A percentile compares a stretch with the other conserved stretches of the same genome.
These are phyloP conservation scores for Coprinopsis strossmayeri DNA, from an alignment of 768 basidiomycete genomes.

Conservation along the genomic window DNA sequence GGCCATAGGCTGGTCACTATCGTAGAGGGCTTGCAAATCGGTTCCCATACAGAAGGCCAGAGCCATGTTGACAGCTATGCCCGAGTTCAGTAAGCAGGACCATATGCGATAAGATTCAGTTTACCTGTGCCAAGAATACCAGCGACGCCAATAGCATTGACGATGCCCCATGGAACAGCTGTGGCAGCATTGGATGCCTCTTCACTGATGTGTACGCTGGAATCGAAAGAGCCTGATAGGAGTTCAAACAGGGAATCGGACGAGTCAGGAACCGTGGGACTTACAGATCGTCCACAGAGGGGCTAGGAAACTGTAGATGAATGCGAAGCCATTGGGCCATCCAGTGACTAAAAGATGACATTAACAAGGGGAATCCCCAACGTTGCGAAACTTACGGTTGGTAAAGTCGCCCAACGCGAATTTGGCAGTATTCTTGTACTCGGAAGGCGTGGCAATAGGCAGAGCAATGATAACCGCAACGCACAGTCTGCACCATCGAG, in stretches of 20 bases:
- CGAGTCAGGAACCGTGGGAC: conserved; percentile 2
- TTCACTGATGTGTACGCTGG: conserved; percentile 62
- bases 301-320: conserved; percentile 36
- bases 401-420: conserved; percentile 59
- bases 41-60: conserved; percentile 57
- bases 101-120: conserved; percentile 11
- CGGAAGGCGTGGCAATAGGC: conserved; percentile 53
- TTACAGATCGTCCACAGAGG: conserved; percentile 38
- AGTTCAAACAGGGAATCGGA: background rate
- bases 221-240: conserved; percentile 39
- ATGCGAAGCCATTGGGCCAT: conserved; percentile 56
- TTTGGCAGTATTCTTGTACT: conserved; percentile 51
- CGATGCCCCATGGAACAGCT: conserved; percentile 67
- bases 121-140: conserved; percentile 56
- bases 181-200: conserved; percentile 63
- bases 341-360: conserved; percentile 34
- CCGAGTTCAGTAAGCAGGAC: background rate
- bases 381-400: conserved; percentile 41
- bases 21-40: conserved; percentile 35
- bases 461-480: conserved; percentile 64
- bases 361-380: background rate
- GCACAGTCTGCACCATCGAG: conserved; percentile 37
- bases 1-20: conserved; percentile 54
- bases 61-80: conserved; percentile 58
- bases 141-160: conserved; percentile 45